phyloP scores from a whole-genome alignment of 208 protist genomes.

The Wallacemonas sp. region DNA sequence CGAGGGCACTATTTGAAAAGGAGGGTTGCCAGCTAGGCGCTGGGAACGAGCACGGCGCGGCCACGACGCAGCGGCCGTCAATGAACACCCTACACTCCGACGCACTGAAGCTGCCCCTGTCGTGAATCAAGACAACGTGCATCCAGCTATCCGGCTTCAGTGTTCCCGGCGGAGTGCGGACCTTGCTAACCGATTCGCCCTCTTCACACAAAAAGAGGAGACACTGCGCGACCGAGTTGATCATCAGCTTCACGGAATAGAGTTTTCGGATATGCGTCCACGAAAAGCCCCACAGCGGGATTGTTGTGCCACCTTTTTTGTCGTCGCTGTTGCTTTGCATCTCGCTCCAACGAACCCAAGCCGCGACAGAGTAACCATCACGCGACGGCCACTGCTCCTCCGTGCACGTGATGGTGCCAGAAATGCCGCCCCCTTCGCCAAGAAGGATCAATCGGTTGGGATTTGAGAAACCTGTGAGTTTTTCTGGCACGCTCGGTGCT shows the following conservation, averaged over 20 bases:
- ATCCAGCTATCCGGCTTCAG: neutral
- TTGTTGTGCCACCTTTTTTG: slow-evolving; percentile 9
- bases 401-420: slow-evolving; percentile 26
- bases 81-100: neutral
- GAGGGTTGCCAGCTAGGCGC: slow-evolving; percentile 14
- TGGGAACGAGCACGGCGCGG: slow-evolving; percentile 7
- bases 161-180: neutral
- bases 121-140: slow-evolving; percentile 2
- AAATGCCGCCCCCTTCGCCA: slow-evolving; percentile 37
- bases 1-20: neutral
- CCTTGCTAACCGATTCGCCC: neutral
- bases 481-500: neutral
- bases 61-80: neutral
- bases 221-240: neutral
- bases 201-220: neutral
- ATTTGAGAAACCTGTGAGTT: too few species aligned
- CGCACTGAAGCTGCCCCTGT: slow-evolving; percentile 11
- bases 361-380: slow-evolving; percentile 45
- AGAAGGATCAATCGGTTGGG: slow-evolving; percentile 29
- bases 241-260: neutral
- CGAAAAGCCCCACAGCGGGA: neutral
- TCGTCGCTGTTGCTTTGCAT: slow-evolving; percentile 13
- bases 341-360: slow-evolving; percentile 47
- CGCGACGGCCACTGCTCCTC: slow-evolving; percentile 52
- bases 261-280: slow-evolving; percentile 9